A percentile compares a stretch with the other conserved stretches of the same genome.
Conservation (phyloP, 2,329 filamentous ascomycete species). For the Teratosphaeria pseudoeucalypti region DNA sequence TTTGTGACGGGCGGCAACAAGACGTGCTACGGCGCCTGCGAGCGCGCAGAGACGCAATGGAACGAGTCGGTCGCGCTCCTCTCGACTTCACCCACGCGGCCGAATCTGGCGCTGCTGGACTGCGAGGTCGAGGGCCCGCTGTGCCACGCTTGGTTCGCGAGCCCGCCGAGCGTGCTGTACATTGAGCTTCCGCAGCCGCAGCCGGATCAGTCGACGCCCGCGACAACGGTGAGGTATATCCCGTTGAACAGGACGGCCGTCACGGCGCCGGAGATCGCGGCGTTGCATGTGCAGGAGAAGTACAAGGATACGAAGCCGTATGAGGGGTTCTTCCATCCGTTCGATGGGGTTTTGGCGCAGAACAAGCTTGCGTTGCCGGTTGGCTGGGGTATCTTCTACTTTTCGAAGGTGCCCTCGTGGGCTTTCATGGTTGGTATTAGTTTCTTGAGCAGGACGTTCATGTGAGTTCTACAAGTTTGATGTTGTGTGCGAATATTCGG, state of each 20-base stretch:
- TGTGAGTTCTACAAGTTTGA: constrained; percentile 46
- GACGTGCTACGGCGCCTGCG: constrained; percentile 66
- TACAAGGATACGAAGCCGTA: constrained; percentile 43
- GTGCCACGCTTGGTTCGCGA: constrained; percentile 62
- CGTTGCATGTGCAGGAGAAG: constrained; percentile 49
- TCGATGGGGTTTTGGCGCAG: constrained; percentile 57
- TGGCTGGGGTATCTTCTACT: constrained; percentile 56
- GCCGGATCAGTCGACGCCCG: constrained; percentile 54
- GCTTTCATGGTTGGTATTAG: constrained; percentile 66
- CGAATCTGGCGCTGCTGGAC: constrained; percentile 59
- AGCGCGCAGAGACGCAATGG: constrained; percentile 50
- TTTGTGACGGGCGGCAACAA: constrained; percentile 66
- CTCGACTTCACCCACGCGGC: constrained; percentile 48
- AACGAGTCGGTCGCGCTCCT: constrained; percentile 44
- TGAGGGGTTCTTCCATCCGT: constrained; percentile 66
- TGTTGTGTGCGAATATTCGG: neutral
- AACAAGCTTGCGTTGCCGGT: constrained; percentile 52
- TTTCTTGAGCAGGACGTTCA: constrained; percentile 61
- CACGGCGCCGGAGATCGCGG: constrained; percentile 52
- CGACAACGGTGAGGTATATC: constrained; percentile 54
- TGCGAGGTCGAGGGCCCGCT: constrained; percentile 66
- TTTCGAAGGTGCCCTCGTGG: constrained; percentile 56
- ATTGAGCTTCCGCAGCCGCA: constrained; percentile 49
- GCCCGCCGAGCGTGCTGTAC: constrained; percentile 55
- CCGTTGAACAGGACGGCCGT: constrained; percentile 60